These are phyloP conservation scores for Cynara cardunculus DNA, from an alignment of 129 eudicot genomes.

Conservation along the genomic window DNA sequence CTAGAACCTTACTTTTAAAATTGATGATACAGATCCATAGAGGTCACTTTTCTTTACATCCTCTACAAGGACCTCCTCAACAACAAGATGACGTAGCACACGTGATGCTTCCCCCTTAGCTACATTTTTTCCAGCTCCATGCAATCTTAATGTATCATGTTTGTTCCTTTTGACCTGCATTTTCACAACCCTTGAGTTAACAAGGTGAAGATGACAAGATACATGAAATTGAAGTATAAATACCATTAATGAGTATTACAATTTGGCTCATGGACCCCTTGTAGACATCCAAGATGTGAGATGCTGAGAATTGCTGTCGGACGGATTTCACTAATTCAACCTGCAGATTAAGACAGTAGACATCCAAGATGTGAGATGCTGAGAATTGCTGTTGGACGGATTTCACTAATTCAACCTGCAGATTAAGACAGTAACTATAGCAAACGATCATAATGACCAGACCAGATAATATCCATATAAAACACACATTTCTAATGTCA, in stretches of 20 bases:
- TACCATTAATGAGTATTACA: slow-evolving; percentile 39
- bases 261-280: slow-evolving; percentile 88
- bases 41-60: slow-evolving; percentile 89
- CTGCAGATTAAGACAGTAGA: slow-evolving; percentile 74
- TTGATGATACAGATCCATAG: slow-evolving; percentile 84
- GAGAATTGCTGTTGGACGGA: slow-evolving; percentile 62
- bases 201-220: slow-evolving; percentile 9
- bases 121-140: slow-evolving; percentile 85
- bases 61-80: slow-evolving; percentile 77
- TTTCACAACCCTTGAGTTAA: slow-evolving; percentile 12
- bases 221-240: slow-evolving; percentile 2
- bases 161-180: slow-evolving; percentile 80
- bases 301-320: slow-evolving; percentile 65
- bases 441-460: background rate
- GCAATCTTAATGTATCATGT: slow-evolving; percentile 70
- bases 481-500: background rate
- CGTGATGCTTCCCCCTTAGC: slow-evolving; percentile 93
- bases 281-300: slow-evolving; percentile 93
- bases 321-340: slow-evolving; percentile 77
- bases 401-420: slow-evolving; percentile 86
- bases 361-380: slow-evolving; percentile 86
- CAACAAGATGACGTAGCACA: slow-evolving; percentile 81
- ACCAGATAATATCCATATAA: slow-evolving; percentile 7
- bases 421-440: slow-evolving; percentile 10
- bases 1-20: slow-evolving; percentile 51